Percentiles rank a stretch among this genome's conserved stretches.
Evolutionary conservation across 2,329 filamentous ascomycete species (phyloP).

Genomic region (Colletotrichum costaricense): DNA sequence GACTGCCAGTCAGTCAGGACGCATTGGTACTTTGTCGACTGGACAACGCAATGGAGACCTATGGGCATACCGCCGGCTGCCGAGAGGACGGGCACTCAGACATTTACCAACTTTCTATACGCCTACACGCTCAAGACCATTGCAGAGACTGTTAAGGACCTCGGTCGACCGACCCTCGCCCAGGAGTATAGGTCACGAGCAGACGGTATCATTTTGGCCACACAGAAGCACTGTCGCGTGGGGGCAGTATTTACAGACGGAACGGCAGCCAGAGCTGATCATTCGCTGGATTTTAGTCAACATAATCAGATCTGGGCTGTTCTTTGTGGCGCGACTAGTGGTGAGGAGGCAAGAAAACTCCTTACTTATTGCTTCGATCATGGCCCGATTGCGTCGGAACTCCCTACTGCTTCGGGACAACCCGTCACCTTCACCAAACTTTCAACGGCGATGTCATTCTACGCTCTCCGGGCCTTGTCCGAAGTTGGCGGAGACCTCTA

Average conservation of each 20-base stretch:
- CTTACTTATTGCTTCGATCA: conserved; percentile 5
- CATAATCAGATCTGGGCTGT: conserved; percentile 51
- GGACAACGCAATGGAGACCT: conserved; percentile 41
- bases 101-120: conserved; percentile 48
- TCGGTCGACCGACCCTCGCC: conserved; percentile 44
- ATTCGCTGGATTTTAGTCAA: conserved; percentile 43
- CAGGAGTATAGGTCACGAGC: neutral
- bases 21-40: conserved; percentile 51
- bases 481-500: conserved; percentile 28
- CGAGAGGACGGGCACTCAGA: conserved; percentile 44
- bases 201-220: neutral
- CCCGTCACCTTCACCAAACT: conserved; percentile 6
- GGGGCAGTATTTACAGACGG: conserved; percentile 38
- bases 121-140: conserved; percentile 48
- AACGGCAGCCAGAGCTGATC: conserved; percentile 43
- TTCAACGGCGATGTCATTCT: conserved; percentile 38
- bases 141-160: conserved; percentile 44
- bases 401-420: neutral
- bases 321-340: conserved; percentile 43
- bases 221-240: neutral
- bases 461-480: conserved; percentile 34
- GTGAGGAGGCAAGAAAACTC: conserved; percentile 31
- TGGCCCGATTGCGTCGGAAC: neutral
- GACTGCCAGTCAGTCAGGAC: conserved; percentile 40
- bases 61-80: conserved; percentile 52